A percentile compares a stretch with the other conserved stretches of the same genome.
Evolutionary conservation across 2,329 filamentous ascomycete species (phyloP).

Genomic region (Scytalidium sp.): DNA sequence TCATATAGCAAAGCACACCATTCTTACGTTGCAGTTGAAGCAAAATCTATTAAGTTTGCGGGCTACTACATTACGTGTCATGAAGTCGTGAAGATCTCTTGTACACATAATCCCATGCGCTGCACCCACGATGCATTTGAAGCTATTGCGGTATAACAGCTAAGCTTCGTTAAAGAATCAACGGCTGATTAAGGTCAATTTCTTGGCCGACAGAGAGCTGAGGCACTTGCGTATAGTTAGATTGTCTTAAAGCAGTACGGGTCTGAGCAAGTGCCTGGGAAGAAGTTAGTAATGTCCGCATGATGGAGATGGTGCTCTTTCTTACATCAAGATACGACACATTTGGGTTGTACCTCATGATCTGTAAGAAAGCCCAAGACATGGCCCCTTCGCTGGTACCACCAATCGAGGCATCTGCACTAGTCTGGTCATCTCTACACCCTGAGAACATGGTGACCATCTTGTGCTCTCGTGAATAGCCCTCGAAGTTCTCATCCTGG

Average conservation of each 20-base stretch:
- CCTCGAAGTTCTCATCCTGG: constrained; percentile 41
- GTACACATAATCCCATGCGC: no score
- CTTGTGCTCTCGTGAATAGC: constrained; percentile 33
- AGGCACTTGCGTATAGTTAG: constrained; percentile 28
- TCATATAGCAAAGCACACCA: no score
- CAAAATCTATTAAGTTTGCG: no score
- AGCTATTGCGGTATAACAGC: no score
- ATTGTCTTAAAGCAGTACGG: constrained; percentile 15
- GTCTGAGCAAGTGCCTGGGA: neutral
- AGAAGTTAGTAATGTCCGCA: neutral
- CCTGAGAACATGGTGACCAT: constrained; percentile 40
- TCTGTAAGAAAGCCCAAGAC: constrained; percentile 35
- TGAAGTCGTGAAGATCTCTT: no score
- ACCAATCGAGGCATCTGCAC: constrained; percentile 35
- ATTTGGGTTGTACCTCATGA: constrained; percentile 28
- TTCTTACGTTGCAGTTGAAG: no score
- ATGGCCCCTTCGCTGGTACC: constrained; percentile 32
- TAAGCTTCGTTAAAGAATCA: constrained; percentile 1
- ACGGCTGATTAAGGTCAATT: constrained; percentile 11
- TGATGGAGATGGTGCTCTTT: constrained; percentile 3
- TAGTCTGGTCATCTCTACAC: constrained; percentile 37
- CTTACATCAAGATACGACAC: constrained; percentile 32
- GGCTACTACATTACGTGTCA: no score
- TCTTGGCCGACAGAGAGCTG: constrained; percentile 24
- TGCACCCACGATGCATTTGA: no score